These are phyloP conservation scores for Populus hybrid DNA, from an alignment of 441 rosid genomes.

Conservation along the genomic window DNA sequence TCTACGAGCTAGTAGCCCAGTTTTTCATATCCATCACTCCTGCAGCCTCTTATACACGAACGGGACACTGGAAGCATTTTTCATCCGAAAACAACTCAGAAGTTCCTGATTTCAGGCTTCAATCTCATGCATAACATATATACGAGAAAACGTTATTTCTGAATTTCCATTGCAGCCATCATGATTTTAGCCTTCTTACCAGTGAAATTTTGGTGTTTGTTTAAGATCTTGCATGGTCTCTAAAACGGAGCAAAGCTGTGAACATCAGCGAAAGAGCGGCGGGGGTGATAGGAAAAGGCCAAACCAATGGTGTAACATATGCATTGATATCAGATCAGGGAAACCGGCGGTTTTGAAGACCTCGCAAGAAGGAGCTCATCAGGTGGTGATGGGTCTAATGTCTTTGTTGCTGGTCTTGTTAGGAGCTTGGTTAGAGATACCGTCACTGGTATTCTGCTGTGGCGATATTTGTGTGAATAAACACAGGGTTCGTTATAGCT, in stretches of 20 bases:
- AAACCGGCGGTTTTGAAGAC: constrained; percentile 65
- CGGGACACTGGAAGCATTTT: constrained; percentile 65
- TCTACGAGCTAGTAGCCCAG: constrained; percentile 56
- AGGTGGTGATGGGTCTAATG: constrained; percentile 16
- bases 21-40: constrained; percentile 62
- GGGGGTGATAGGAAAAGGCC: constrained; percentile 83
- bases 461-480: constrained; percentile 20
- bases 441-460: constrained; percentile 14
- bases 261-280: constrained; percentile 66
- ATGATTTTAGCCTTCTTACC: background rate
- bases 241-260: constrained; percentile 89
- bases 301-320: constrained; percentile 79
- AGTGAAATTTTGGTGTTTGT: constrained; percentile 8
- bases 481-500: background rate
- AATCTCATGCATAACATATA: background rate
- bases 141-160: background rate
- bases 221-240: constrained; percentile 84
- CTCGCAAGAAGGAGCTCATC: constrained; percentile 50
- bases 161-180: background rate
- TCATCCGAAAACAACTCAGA: background rate
- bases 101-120: background rate
- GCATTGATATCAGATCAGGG: constrained; percentile 70
- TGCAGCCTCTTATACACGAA: constrained; percentile 77
- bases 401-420: constrained; percentile 3
- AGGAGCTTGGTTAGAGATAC: constrained; percentile 25